A percentile compares a stretch with the other conserved stretches of the same genome.
These are phyloP conservation scores for Rhododendron ferrugineum DNA, from an alignment of 148 eudicot species.

Conservation along the genomic window DNA sequence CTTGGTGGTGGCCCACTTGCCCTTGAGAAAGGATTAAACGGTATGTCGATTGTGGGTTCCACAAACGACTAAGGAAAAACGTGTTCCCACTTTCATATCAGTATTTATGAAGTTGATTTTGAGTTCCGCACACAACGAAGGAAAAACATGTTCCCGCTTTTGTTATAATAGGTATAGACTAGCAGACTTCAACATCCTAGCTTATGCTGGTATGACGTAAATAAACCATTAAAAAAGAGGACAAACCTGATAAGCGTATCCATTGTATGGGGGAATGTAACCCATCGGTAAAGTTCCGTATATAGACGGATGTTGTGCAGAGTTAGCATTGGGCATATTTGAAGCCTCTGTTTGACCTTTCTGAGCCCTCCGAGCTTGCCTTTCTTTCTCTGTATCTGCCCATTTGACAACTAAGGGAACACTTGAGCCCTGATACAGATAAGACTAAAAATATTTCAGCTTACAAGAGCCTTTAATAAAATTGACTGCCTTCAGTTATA, in stretches of 20 bases:
- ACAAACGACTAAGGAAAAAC: not conserved
- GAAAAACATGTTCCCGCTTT: not conserved
- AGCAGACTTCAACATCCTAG: not conserved
- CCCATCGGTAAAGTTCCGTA: constrained; percentile 82
- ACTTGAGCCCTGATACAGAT: constrained; percentile 58
- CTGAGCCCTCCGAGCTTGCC: constrained; percentile 82
- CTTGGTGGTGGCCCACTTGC: not conserved
- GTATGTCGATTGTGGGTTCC: not conserved
- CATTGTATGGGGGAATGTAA: constrained; percentile 70
- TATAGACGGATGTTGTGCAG: constrained; percentile 53
- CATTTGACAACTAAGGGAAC: constrained; percentile 91
- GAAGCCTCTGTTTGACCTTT: constrained; percentile 56
- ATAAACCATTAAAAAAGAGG: not conserved
- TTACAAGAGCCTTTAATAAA: not conserved
- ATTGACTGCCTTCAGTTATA: not conserved
- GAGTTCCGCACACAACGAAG: not conserved
- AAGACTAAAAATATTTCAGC: not conserved
- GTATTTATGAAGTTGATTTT: not conserved
- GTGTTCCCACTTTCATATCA: not conserved
- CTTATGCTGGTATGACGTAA: not conserved
- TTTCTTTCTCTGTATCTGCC: constrained; percentile 98
- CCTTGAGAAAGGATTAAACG: not conserved
- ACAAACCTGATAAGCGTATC: constrained; percentile 96
- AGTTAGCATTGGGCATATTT: constrained; percentile 41
- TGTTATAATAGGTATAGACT: not conserved